Conservation (phyloP, 176 grass and related monocot genomes). For the Musa itinerans region DNA sequence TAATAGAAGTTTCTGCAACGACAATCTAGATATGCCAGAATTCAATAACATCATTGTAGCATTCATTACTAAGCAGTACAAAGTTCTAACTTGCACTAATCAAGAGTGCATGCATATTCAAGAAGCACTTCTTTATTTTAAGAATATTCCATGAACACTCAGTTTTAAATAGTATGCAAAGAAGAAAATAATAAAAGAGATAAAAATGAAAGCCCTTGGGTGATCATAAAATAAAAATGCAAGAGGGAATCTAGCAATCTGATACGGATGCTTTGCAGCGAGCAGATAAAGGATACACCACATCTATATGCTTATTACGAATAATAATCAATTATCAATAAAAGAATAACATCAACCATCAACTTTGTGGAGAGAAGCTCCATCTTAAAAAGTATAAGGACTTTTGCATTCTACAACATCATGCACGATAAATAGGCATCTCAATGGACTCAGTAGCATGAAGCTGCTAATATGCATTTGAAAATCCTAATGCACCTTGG, state of each 20-base stretch:
- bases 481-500: slow-evolving; percentile 43
- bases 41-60: neutral
- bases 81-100: no score
- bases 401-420: neutral
- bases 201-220: no score
- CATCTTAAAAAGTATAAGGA: neutral
- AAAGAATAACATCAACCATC: neutral
- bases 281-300: neutral
- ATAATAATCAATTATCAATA: neutral
- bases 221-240: no score
- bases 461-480: neutral
- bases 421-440: neutral
- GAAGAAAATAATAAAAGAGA: no score
- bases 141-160: no score
- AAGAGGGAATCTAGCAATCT: neutral
- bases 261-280: no score
- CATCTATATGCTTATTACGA: neutral
- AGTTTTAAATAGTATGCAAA: no score
- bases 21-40: neutral
- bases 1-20: neutral
- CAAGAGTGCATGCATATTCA: no score
- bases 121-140: no score
- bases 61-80: neutral
- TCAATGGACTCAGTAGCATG: neutral
- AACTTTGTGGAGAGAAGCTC: neutral